Evolutionary conservation across 148 eudicot genomes (phyloP).

Genomic region (Vaccinium corymbosum): DNA sequence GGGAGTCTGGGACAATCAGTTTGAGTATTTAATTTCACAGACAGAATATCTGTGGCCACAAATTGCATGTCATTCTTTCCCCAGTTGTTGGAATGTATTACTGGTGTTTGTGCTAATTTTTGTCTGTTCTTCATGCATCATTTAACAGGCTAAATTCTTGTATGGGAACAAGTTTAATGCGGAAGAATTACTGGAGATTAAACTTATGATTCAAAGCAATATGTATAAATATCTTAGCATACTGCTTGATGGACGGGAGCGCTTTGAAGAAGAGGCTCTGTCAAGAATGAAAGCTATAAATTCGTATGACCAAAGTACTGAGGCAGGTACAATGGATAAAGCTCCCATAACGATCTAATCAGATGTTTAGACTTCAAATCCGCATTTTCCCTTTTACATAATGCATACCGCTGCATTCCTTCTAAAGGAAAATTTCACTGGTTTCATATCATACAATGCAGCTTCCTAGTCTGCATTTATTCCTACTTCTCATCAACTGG

Average conservation of each 20-base stretch:
- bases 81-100: background rate
- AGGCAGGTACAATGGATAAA: constrained; percentile 38
- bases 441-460: background rate
- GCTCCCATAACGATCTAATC: constrained; percentile 7
- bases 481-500: background rate
- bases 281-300: constrained; percentile 29
- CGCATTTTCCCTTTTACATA: background rate
- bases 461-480: background rate
- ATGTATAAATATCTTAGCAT: constrained; percentile 86
- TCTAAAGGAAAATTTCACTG: background rate
- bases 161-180: constrained; percentile 72
- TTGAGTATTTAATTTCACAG: background rate
- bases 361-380: constrained; percentile 13
- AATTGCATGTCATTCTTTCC: constrained; percentile 8
- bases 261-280: constrained; percentile 82
- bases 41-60: background rate
- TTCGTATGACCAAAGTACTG: constrained; percentile 28
- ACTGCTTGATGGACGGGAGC: constrained; percentile 90
- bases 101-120: constrained; percentile 11
- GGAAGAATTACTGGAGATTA: constrained; percentile 84
- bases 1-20: background rate
- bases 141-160: constrained; percentile 82
- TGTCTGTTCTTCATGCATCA: constrained; percentile 13
- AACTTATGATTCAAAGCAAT: constrained; percentile 95
- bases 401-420: background rate